Evolutionary conservation across 2,329 filamentous ascomycete species (phyloP).

Genomic region (Penicillium sp.): DNA sequence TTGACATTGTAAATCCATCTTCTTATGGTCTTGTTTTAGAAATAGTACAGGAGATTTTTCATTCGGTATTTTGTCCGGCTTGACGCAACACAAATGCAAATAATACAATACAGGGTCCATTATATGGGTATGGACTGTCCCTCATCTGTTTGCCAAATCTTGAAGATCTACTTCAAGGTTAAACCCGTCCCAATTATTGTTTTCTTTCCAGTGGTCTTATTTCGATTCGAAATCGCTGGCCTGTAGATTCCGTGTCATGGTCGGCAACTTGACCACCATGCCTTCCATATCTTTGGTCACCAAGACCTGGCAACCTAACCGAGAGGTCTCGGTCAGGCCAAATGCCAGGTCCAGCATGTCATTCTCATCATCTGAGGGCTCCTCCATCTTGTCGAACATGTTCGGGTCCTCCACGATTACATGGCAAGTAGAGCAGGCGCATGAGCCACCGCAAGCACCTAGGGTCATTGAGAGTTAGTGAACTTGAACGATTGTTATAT

Average conservation of each 20-base stretch:
- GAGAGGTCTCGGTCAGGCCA: slow-evolving; percentile 79
- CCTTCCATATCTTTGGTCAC: slow-evolving; percentile 93
- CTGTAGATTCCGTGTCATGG: slow-evolving; percentile 95
- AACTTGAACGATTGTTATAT: not conserved
- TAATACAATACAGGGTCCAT: slow-evolving; percentile 31
- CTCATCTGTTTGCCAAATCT: not conserved
- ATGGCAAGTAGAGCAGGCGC: slow-evolving; percentile 91
- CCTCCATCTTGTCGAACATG: slow-evolving; percentile 74
- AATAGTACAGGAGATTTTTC: slow-evolving; percentile 29
- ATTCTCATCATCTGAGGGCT: slow-evolving; percentile 78
- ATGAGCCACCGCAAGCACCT: slow-evolving; percentile 90
- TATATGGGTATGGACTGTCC: slow-evolving; percentile 8
- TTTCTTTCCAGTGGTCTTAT: slow-evolving; percentile 28
- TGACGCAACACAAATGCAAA: slow-evolving; percentile 26
- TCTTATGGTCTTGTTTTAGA: slow-evolving; percentile 18
- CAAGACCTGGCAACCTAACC: slow-evolving; percentile 84
- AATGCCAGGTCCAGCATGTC: slow-evolving; percentile 92
- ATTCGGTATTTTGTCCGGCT: slow-evolving; percentile 22
- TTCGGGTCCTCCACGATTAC: slow-evolving; percentile 76
- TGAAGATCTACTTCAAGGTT: slow-evolving; percentile 7
- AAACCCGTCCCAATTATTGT: slow-evolving; percentile 4
- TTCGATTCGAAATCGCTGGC: slow-evolving; percentile 77
- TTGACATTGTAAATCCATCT: slow-evolving; percentile 23
- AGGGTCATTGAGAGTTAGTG: slow-evolving; percentile 2
- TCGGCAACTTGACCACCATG: slow-evolving; percentile 77